Base-by-base conservation (phyloP, 2,329 filamentous ascomycete genomes). In the Neurospora crassa region DNA sequence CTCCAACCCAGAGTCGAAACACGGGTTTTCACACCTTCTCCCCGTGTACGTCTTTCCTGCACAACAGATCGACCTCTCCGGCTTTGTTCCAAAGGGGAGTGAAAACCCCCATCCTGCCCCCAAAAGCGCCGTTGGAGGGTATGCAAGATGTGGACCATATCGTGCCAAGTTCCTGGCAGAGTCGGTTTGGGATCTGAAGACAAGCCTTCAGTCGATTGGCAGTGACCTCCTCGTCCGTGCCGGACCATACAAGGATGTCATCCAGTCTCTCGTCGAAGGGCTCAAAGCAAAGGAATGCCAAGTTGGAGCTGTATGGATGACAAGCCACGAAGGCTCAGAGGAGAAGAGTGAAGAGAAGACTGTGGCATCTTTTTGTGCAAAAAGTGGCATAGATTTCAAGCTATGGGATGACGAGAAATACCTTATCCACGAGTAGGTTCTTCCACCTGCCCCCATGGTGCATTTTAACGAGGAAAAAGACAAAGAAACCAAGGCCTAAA, bases 381-480 rank as follows among this genome's bases (percentile, higher is more conserved):
- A 84, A 14, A 80, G 84, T 3, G 83, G 82, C 0, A 82, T 89
- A 4, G 84, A 88, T 1, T 92, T 93, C 78, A 87, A 87, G 77
- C 72, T 89, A 0, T 94, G 89, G 88, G 79, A 80, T 0, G 92
- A 95, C 75, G 92, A 94, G 79, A 95, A 94, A 78, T 94, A 92
- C 75, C 90, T 90, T 72, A 84, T 94, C 69, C 90, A 94, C 76
- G 91, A 94, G 92, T 94, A 82, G 80, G 91, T 86, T 34, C 16
- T 18, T 7, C 16, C 67, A 1, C 5, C 1, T 11, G 68, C 34
- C 20, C 34, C 14, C 12, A 16, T 18, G 40, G 70, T 29, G 29
- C 29, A 24, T 8, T 5, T 16, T 59, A 7, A 42, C 4, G 14
- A 53, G 14, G 7, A 29, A 14, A 40, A 14, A 70, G 7, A 37